Conservation (phyloP, 768 basidiomycete genomes). For the Suillus decipiens region DNA sequence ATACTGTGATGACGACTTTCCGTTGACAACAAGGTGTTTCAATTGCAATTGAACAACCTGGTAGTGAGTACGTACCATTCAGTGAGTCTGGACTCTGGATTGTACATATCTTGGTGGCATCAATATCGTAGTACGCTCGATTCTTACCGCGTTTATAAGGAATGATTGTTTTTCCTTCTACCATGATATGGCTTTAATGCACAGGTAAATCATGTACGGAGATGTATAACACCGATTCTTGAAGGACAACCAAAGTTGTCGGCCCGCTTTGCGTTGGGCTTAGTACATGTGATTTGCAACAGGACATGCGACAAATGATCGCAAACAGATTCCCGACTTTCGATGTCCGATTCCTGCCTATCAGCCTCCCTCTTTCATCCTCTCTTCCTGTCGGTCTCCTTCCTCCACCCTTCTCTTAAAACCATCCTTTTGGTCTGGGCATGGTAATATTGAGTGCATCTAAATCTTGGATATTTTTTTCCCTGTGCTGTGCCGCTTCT, state of each 20-base stretch:
- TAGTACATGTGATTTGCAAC: too few species aligned
- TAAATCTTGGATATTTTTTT: too few species aligned
- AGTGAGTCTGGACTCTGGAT: background rate
- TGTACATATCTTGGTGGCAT: background rate
- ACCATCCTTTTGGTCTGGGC: too few species aligned
- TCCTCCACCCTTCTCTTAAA: too few species aligned
- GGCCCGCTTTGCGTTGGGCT: slow-evolving; percentile 43
- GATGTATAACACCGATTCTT: background rate
- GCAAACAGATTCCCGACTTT: background rate
- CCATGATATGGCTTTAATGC: background rate
- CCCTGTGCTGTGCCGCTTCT: too few species aligned
- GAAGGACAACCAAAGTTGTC: slow-evolving; percentile 46
- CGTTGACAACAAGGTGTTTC: background rate
- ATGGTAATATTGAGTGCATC: too few species aligned
- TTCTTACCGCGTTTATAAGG: background rate
- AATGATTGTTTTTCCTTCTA: background rate
- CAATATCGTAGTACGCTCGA: background rate
- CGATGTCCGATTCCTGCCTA: too few species aligned
- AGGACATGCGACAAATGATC: slow-evolving; percentile 1
- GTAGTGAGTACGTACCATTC: background rate
- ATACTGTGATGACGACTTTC: background rate
- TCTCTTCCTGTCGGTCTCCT: too few species aligned
- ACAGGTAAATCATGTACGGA: background rate
- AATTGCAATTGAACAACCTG: background rate
- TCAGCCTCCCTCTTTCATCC: too few species aligned